Conservation (phyloP, 176 grass and related monocot species). For the Bothriochloa decipiens region DNA sequence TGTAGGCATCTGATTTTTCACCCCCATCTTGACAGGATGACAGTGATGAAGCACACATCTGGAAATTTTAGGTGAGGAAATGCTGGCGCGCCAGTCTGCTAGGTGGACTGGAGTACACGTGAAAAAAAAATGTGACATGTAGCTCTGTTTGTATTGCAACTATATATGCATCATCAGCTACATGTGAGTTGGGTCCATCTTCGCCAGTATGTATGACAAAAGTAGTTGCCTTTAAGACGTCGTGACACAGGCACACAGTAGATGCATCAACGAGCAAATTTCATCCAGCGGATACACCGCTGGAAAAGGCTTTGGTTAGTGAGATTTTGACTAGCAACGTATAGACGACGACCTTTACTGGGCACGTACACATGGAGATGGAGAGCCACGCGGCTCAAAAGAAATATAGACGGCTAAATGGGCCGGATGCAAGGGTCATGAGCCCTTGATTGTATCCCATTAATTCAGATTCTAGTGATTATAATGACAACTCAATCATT, state of each 20-base stretch:
- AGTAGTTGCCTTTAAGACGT: neutral
- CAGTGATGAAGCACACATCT: too few species aligned
- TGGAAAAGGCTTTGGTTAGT: slow-evolving; percentile 14
- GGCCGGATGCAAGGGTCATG: neutral
- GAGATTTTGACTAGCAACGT: neutral
- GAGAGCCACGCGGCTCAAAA: too few species aligned
- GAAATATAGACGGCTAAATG: too few species aligned
- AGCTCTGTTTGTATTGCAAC: neutral
- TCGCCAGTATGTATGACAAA: neutral
- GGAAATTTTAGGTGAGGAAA: too few species aligned
- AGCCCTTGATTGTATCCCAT: neutral
- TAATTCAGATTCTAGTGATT: neutral
- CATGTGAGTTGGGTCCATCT: neutral
- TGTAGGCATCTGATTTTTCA: neutral
- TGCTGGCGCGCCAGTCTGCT: too few species aligned
- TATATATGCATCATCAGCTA: neutral
- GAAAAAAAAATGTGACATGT: too few species aligned
- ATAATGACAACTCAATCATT: too few species aligned
- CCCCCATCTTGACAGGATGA: too few species aligned
- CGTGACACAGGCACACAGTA: neutral
- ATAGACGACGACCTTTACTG: too few species aligned
- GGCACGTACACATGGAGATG: too few species aligned
- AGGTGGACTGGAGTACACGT: too few species aligned
- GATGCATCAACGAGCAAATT: neutral
- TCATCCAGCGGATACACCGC: neutral